Percentiles rank a stretch among this genome's conserved stretches.
Conservation (phyloP, 176 grass and related monocot genomes). For the Raddia guianensis region DNA sequence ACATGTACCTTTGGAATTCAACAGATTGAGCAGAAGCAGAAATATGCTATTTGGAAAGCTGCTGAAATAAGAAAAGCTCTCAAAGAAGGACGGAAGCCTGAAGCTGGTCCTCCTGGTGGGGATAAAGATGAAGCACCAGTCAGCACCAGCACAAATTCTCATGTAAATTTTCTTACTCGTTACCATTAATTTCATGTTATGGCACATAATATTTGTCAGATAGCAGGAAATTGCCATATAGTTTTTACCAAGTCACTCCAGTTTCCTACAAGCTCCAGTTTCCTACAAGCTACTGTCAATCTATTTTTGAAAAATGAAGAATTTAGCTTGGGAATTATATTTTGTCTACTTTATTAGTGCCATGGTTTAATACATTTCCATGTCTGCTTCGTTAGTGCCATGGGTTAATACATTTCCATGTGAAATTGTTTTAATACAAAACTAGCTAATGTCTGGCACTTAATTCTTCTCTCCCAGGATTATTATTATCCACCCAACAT, state of each 20-base stretch:
- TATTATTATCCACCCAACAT: conserved; percentile 16
- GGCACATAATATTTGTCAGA: conserved; percentile 1
- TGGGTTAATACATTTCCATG: no score
- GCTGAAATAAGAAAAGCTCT: conserved; percentile 98
- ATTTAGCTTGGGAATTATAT: not conserved
- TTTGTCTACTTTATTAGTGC: not conserved
- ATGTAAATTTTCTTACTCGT: conserved; percentile 50
- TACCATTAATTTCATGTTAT: not conserved
- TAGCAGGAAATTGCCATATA: not conserved
- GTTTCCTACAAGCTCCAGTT: conserved; percentile 36
- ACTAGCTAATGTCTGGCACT: not conserved
- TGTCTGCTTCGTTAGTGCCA: no score
- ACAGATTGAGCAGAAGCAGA: conserved; percentile 94
- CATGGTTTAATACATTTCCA: not conserved
- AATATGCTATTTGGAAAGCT: conserved; percentile 98
- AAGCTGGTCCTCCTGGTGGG: conserved; percentile 89
- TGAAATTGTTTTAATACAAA: not conserved
- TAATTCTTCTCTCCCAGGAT: not conserved
- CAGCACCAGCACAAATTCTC: conserved; percentile 34
- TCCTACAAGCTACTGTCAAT: conserved; percentile 19
- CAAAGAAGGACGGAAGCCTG: conserved; percentile 91
- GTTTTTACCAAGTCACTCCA: not conserved
- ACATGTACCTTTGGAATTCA: conserved; percentile 21
- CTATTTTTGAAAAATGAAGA: conserved; percentile 3
- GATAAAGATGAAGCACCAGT: conserved; percentile 64